Evolutionary conservation across 2,329 filamentous ascomycete genomes (phyloP), one percentile per base, ranked within the genome.

Genomic region (Ophiocordyceps camponoti-saundersi): DNA sequence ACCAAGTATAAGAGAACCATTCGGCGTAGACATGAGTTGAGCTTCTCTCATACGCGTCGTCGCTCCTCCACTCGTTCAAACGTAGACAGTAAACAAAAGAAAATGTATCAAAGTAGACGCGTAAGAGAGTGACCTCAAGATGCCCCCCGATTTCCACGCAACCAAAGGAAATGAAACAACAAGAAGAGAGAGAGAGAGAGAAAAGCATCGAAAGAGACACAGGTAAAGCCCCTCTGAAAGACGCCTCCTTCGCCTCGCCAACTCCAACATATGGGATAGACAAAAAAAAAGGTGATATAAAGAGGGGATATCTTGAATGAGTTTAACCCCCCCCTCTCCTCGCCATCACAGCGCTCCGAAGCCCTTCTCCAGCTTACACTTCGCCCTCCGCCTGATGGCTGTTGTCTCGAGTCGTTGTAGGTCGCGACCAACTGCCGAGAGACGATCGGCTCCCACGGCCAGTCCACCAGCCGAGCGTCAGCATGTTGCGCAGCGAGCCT

Each of bases 381-480:
- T 34, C 50, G 44, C 46, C 50, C 3, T 51, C 52, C 10, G 52
- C 51, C 16, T 48, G 44, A n/a, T 50, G 48, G 22, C 36, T 40
- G 6, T 20, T 20, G n/a, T 59, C 54, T 45, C 56, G 53, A 40
- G 57, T 49, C 18, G n/a, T 18, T 15, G 29, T 39, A 21, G 43
- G 48, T 46, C 40, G 47, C 32, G 48, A 48, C n/a, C 46, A 47
- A 45, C 41, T 49, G 42, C 47, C 42, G 16, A 46, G 30, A 5
- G 54, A 50, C 18, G 49, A 44, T 21, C 50, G 48, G 41, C 46
- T 48, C 18, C 41, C 44, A 11, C 48, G 46, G 18, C 42, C 39
- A 13, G 50, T 49, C 68, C 75, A 79, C 77, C 77, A 81, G 26
- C 63, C 66, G 51, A 79, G 58, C 39, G 70, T 72, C 60, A 71